Conservation (phyloP, 352 stramenopile genomes). For the Pythium insidiosum region DNA sequence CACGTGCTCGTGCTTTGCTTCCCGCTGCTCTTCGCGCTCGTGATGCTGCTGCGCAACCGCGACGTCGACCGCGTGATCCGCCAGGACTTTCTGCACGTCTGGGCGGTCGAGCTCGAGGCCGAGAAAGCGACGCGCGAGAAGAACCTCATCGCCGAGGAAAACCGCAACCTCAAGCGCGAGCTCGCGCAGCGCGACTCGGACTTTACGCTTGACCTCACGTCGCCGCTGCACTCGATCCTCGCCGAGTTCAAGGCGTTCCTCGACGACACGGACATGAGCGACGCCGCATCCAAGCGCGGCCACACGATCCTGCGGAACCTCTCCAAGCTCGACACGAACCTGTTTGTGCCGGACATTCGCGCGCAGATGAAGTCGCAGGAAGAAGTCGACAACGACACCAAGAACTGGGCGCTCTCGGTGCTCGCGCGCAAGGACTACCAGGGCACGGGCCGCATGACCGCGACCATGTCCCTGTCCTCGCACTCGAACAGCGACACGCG, state of each 20-base stretch:
- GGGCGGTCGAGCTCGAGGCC: slow-evolving; percentile 63
- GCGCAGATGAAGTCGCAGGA: slow-evolving; percentile 77
- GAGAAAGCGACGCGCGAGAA: slow-evolving; percentile 67
- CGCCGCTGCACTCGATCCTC: slow-evolving; percentile 57
- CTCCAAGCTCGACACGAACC: slow-evolving; percentile 69
- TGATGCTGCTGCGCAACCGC: slow-evolving; percentile 66
- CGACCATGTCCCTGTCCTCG: slow-evolving; percentile 55
- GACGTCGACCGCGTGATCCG: slow-evolving; percentile 72
- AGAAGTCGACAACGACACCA: slow-evolving; percentile 74
- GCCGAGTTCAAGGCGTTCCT: slow-evolving; percentile 74
- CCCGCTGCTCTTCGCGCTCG: slow-evolving; percentile 48
- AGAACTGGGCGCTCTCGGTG: slow-evolving; percentile 76
- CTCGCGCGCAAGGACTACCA: slow-evolving; percentile 68
- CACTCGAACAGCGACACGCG: slow-evolving; percentile 62
- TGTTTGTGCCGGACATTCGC: slow-evolving; percentile 75
- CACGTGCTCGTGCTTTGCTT: slow-evolving; percentile 60
- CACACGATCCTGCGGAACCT: slow-evolving; percentile 62
- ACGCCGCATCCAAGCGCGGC: slow-evolving; percentile 39
- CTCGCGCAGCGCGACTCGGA: slow-evolving; percentile 63
- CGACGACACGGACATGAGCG: slow-evolving; percentile 56
- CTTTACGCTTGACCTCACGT: slow-evolving; percentile 69
- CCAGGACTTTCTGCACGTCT: slow-evolving; percentile 75
- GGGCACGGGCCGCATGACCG: slow-evolving; percentile 34
- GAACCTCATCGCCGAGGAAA: slow-evolving; percentile 77
- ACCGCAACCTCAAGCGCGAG: slow-evolving; percentile 70